These are phyloP conservation scores for Spiraea crenata DNA, from an alignment of 331 rosid species.

Conservation along the genomic window DNA sequence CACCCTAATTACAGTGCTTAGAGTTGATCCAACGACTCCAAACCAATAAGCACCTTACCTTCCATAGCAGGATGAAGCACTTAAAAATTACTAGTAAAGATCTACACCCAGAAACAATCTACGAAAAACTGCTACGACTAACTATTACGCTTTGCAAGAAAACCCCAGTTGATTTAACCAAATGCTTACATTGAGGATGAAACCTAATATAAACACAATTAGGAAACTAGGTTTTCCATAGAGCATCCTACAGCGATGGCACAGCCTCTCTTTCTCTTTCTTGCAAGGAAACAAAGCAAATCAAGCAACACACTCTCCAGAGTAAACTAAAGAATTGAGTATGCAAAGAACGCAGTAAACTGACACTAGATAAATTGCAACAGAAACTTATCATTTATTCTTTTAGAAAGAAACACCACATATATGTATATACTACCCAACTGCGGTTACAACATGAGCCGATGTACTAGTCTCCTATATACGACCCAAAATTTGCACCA, in stretches of 20 bases:
- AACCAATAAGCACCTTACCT: not conserved
- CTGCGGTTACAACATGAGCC: no score
- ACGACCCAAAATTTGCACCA: not conserved
- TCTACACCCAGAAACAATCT: not conserved
- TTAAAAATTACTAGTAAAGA: not conserved
- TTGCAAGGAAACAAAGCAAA: not conserved
- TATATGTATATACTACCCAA: not conserved
- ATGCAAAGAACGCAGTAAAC: not conserved
- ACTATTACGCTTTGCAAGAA: not conserved
- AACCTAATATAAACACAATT: not conserved
- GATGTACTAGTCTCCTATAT: no score
- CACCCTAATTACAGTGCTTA: not conserved
- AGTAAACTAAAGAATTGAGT: no score
- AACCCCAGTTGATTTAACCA: not conserved
- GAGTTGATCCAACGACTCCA: not conserved
- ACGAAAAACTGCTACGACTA: not conserved
- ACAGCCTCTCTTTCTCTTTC: not conserved
- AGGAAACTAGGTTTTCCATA: not conserved
- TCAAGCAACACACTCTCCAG: not conserved
- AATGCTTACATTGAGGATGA: not conserved
- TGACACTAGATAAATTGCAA: not conserved
- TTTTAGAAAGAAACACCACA: not conserved
- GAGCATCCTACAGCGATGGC: not conserved
- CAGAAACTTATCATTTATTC: not conserved
- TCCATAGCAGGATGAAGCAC: not conserved